A percentile compares a stretch with the other conserved stretches of the same genome.
Evolutionary conservation across 805 yeast species (phyloP).

Genomic region (Wickerhamiella azyma): DNA sequence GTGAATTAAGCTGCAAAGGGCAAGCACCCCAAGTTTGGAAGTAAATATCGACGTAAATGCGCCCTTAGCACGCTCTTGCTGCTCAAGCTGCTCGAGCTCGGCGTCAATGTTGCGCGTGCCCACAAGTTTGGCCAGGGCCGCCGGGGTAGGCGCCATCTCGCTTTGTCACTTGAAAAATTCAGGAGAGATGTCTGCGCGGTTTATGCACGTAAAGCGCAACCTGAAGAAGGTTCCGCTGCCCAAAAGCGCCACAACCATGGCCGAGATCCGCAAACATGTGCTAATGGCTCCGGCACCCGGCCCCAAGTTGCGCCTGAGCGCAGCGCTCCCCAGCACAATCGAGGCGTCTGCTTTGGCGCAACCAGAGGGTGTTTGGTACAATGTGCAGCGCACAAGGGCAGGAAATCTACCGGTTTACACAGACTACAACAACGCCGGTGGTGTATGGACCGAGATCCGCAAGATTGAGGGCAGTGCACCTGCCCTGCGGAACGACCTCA

Average conservation of each 20-base stretch:
- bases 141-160: background rate
- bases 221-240: conserved; percentile 38
- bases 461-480: conserved; percentile 54
- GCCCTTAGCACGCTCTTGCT: too few species aligned
- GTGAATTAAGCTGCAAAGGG: background rate
- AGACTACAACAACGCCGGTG: conserved; percentile 48
- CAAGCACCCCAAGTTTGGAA: background rate
- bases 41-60: too few species aligned
- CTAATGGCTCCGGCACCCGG: background rate
- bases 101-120: background rate
- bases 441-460: conserved; percentile 58
- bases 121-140: background rate
- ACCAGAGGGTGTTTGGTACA: conserved; percentile 13
- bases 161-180: background rate
- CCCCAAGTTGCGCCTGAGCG: background rate
- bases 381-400: conserved; percentile 16
- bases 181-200: background rate
- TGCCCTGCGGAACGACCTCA: conserved; percentile 54
- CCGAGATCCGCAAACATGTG: conserved; percentile 10
- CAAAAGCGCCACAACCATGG: conserved; percentile 25
- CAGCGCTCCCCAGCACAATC: background rate
- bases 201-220: background rate
- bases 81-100: background rate
- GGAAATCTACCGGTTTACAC: conserved; percentile 76
- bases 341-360: background rate